Base-by-base conservation (phyloP, 768 basidiomycete species). In the Sporobolomyces pararoseus region DNA sequence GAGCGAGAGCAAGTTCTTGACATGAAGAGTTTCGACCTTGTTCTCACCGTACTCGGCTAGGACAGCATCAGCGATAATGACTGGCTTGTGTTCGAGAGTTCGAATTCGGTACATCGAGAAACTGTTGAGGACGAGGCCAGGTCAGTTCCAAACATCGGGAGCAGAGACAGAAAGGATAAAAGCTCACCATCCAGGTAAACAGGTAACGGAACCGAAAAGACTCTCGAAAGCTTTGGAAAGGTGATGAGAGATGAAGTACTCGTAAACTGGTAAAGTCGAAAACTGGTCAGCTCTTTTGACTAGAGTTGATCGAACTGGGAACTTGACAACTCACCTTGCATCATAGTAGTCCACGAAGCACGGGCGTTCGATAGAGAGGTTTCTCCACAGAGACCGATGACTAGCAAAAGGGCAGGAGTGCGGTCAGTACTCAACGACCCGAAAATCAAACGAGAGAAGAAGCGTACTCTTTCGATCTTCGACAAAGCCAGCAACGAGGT, bases 171-270 rank as follows among this genome's bases (percentile, higher is more conserved):
- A n/a, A n/a, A n/a, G n/a, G n/a, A n/a, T n/a, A n/a, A n/a, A n/a
- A n/a, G 2, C 90, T 79, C 94, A 97, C 65, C 95, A 98, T 83
- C 96, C 95, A 27, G 96, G 95, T 69, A 98, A 84, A 86, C 96
- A 99, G 51, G 94, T 98, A 70, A 99, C 95, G 29, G 93, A 95
- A 54, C 94, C 94, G 78, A 99, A 99, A 4, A 98, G 84, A 75
- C 85, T 87, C 81, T 98, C 96, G 80, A 99, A 98, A 0, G 95
- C 91, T 80, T 99, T 99, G 55, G 94, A 90, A 83, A 97, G 87
- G 80, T 97, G 90, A 81, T 99, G 95, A 1, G 93, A 97, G 75
- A 99, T 91, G 83, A 91, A 98, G 84, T 97, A 97, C 78, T 97
- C 95, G 83, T 97, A 98, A 31, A 97, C 93, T 58, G 52, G 47